Base-by-base conservation (phyloP, 352 stramenopile species). In the Phytopythium montanum region DNA sequence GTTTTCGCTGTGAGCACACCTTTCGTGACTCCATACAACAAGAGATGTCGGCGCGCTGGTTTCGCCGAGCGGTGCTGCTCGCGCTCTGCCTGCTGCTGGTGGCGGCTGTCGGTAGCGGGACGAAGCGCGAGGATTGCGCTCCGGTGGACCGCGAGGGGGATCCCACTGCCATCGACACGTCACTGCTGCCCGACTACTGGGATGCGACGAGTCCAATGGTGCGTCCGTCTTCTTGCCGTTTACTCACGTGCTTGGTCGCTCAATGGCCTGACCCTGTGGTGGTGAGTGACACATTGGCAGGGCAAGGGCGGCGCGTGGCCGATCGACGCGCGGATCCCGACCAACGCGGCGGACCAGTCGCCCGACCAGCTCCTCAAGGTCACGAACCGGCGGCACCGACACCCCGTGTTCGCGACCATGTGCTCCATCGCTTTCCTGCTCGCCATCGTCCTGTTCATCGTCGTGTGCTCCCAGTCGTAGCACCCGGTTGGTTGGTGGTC, bases 331-430 rank as follows among this genome's bases (percentile, higher is more conserved):
- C 68, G 69, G 0, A 75, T 89, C 34, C 53, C 55, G 12, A 82
- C 73, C 1, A 91, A 85, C 50, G 79, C 68, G 21, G 81, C 59
- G 38, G 69, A 91, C 13, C 36, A 59, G 53, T 54, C 73, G 10
- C 79, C 77, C 3, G 79, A 89, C 34, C 81, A 91, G 54, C 69
- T 91, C 34, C 78, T 91, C 54, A 91, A 91, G 51, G 81, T 91
- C 44, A 91, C 81, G 6, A 77, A 91, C 64, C 69, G 74, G 16
- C 69, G 69, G 21, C 81, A 91, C 64, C 75, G 77, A 25, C 84
- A 87, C 59, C 81, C 81, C 2, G 70, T 91, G 31, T 83, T 92
- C 56, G 79, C 81, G 12, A 90, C 79, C 5, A 73, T 85, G 13
- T 90, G 81, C 60, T 92, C 81, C 28, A 68, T 92, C 46, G 68